These are phyloP conservation scores for Cladosporium halotolerans DNA, from an alignment of 2,329 filamentous ascomycete species.

Conservation along the genomic window DNA sequence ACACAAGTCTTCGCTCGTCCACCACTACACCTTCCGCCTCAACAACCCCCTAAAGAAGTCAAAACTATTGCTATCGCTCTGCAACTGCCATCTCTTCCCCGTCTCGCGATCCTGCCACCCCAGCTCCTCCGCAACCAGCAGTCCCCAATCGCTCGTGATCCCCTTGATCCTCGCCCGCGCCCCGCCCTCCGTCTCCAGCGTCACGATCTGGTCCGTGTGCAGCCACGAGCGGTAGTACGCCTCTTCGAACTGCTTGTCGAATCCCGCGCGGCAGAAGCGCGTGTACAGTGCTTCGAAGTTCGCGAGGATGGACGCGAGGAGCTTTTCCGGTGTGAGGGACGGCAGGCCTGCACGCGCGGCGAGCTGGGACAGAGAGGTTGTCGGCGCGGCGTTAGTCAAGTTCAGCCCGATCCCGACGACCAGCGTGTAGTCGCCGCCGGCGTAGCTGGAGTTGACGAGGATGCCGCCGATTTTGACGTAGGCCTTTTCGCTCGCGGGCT, in stretches of 20 bases:
- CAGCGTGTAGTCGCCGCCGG: conserved; percentile 69
- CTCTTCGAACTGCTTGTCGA: conserved; percentile 64
- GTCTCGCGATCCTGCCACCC: conserved; percentile 65
- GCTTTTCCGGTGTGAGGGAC: conserved; percentile 66
- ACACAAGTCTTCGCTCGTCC: neutral
- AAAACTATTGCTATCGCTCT: conserved; percentile 97
- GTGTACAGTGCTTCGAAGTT: conserved; percentile 71
- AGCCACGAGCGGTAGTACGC: conserved; percentile 81
- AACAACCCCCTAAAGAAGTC: conserved; percentile 91
- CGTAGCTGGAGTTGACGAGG: conserved; percentile 81
- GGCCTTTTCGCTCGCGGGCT: conserved; percentile 47
- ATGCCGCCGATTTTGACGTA: conserved; percentile 94
- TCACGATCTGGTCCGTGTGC: conserved; percentile 63
- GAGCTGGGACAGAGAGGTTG: conserved; percentile 75
- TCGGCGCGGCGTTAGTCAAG: conserved; percentile 80
- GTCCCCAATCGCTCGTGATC: conserved; percentile 85
- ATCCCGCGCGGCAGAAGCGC: conserved; percentile 68
- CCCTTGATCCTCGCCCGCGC: conserved; percentile 71
- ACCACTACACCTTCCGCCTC: conserved; percentile 61
- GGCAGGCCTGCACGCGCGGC: conserved; percentile 39
- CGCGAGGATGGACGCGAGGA: conserved; percentile 74
- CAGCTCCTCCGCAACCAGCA: conserved; percentile 78
- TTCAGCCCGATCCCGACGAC: conserved; percentile 82
- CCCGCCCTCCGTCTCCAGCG: conserved; percentile 73
- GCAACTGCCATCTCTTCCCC: conserved; percentile 73